Percentiles rank a stretch among this genome's conserved stretches.
Conservation (phyloP, 345 rosid species). For the Citrus medica region DNA sequence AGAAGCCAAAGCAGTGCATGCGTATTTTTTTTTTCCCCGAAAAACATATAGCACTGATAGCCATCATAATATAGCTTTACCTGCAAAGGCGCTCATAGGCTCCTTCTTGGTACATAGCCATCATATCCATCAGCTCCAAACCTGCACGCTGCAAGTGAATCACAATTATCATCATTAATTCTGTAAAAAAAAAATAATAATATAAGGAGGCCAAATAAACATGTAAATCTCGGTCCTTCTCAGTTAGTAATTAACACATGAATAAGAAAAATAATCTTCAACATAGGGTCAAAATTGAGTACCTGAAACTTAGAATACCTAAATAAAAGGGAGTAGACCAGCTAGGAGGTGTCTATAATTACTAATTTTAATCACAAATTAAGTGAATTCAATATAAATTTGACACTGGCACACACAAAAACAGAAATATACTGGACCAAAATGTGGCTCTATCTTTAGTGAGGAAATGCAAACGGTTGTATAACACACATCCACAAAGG, state of each 20-base stretch:
- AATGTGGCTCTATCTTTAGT: neutral
- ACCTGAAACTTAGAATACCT: neutral
- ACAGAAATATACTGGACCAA: neutral
- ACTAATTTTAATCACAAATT: neutral
- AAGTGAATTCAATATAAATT: neutral
- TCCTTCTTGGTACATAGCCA: constrained; percentile 99
- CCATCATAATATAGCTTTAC: constrained; percentile 26
- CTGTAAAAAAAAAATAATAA: neutral
- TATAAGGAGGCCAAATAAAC: neutral
- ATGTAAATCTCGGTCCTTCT: neutral
- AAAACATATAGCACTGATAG: neutral
- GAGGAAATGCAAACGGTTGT: neutral
- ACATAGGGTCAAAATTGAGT: neutral
- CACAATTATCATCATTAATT: neutral
- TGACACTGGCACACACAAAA: neutral
- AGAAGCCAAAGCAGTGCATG: neutral
- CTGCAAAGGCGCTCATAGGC: constrained; percentile 98
- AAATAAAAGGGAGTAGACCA: neutral
- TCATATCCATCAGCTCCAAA: constrained; percentile 98
- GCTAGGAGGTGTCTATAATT: neutral
- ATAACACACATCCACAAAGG: neutral
- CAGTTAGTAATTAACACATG: neutral
- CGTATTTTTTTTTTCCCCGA: neutral
- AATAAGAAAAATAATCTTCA: neutral
- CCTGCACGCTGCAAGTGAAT: constrained; percentile 85